These are phyloP conservation scores for Nissolia schottii DNA, from an alignment of 306 rosid genomes.

Conservation along the genomic window DNA sequence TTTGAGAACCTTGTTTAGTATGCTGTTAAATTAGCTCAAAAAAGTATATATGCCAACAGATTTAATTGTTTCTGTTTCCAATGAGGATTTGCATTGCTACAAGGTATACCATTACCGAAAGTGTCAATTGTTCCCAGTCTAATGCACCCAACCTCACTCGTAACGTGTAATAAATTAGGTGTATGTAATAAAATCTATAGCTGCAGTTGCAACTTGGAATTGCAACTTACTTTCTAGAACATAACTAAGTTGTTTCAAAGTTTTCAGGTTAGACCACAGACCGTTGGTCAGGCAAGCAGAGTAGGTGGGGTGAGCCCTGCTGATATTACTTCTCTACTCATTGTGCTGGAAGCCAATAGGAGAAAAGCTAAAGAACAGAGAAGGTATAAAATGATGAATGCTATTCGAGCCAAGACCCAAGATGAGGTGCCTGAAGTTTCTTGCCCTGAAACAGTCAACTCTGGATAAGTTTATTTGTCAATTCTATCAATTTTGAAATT, in stretches of 20 bases:
- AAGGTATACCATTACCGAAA: too few species aligned
- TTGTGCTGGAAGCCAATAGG: constrained; percentile 69
- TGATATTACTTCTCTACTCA: constrained; percentile 85
- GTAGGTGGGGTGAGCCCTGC: constrained; percentile 99
- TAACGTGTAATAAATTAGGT: background rate
- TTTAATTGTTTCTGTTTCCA: background rate
- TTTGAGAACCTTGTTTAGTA: too few species aligned
- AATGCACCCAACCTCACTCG: background rate
- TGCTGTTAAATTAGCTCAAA: too few species aligned
- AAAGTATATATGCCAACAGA: background rate
- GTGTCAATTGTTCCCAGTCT: too few species aligned
- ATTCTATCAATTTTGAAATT: constrained; percentile 23
- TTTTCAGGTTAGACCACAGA: constrained; percentile 48
- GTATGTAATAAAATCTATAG: background rate
- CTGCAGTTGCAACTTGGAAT: background rate
- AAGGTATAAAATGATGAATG: constrained; percentile 51
- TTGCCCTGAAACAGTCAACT: constrained; percentile 45
- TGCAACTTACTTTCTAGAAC: background rate
- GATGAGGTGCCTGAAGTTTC: constrained; percentile 42
- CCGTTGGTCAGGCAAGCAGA: constrained; percentile 94
- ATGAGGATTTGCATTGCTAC: background rate
- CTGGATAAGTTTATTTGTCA: constrained; percentile 30
- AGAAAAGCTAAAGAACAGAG: constrained; percentile 65
- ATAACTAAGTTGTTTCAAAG: background rate
- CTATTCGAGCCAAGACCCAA: constrained; percentile 35